Percentiles rank a stretch among this genome's conserved stretches.
Evolutionary conservation across 1,284 basidiomycete genomes (phyloP).

Genomic region (Cryptococcus floricola): DNA sequence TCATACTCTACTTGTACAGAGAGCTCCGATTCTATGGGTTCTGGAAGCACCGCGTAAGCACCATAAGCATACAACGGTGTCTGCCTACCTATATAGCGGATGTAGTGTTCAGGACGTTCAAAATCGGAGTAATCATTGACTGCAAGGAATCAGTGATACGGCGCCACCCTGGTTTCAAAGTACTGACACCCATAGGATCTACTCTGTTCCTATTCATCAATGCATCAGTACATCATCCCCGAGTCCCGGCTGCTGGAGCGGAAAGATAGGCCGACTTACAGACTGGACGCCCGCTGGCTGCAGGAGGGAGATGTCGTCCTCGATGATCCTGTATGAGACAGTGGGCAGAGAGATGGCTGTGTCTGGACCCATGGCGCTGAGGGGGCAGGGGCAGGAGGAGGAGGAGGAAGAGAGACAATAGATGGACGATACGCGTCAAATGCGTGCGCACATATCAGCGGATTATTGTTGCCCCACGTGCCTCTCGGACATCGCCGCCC

Average conservation of each 20-base stretch:
- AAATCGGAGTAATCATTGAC: constrained; percentile 78
- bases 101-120: constrained; percentile 75
- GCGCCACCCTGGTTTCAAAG: neutral
- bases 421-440: neutral
- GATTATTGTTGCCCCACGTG: no score
- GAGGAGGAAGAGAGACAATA: neutral
- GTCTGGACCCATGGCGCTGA: neutral
- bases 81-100: constrained; percentile 75
- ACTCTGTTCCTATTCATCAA: constrained; percentile 31
- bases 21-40: constrained; percentile 88
- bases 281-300: constrained; percentile 40
- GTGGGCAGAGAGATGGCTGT: constrained; percentile 25
- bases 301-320: constrained; percentile 34
- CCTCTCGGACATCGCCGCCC: no score
- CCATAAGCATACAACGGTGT: neutral
- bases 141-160: constrained; percentile 34
- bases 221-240: constrained; percentile 1
- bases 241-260: neutral
- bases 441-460: no score
- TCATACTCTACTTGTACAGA: constrained; percentile 96
- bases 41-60: constrained; percentile 50
- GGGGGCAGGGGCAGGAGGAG: neutral
- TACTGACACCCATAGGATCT: constrained; percentile 44
- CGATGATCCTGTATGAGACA: constrained; percentile 44
- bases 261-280: constrained; percentile 18